phyloP scores from a whole-genome alignment of 1,284 basidiomycete genomes.

The Golubevia pallescens region DNA sequence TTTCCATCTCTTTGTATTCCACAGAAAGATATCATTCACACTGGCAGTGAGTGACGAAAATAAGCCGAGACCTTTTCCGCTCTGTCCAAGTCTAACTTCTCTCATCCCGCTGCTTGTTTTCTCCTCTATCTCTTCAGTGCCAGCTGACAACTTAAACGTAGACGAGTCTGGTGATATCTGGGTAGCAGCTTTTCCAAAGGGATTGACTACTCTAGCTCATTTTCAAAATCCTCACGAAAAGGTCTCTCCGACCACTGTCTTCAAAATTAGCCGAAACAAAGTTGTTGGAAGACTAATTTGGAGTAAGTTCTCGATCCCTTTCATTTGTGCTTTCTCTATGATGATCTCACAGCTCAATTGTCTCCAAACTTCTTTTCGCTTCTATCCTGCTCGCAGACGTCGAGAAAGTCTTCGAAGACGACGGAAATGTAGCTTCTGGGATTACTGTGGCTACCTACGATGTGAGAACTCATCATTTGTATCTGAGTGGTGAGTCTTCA shows the following conservation, averaged over 20 bases:
- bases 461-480: not conserved
- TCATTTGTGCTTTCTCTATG: not conserved
- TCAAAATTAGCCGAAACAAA: not conserved
- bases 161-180: slow-evolving; percentile 37
- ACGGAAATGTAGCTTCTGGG: not conserved
- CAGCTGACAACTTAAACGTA: slow-evolving; percentile 37
- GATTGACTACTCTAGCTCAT: slow-evolving; percentile 16
- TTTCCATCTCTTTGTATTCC: not conserved
- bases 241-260: too few species aligned
- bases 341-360: not conserved
- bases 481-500: not conserved
- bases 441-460: not conserved
- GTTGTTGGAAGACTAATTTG: not conserved
- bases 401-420: not conserved
- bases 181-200: slow-evolving; percentile 29
- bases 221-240: too few species aligned
- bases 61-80: too few species aligned
- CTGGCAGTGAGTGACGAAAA: too few species aligned
- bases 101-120: too few species aligned
- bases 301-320: not conserved
- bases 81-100: too few species aligned
- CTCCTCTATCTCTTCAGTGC: too few species aligned
- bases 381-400: not conserved
- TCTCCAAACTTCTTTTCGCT: not conserved
- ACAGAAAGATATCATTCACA: not conserved